Conservation (phyloP, 441 rosid genomes). For the Sinapis alba region DNA sequence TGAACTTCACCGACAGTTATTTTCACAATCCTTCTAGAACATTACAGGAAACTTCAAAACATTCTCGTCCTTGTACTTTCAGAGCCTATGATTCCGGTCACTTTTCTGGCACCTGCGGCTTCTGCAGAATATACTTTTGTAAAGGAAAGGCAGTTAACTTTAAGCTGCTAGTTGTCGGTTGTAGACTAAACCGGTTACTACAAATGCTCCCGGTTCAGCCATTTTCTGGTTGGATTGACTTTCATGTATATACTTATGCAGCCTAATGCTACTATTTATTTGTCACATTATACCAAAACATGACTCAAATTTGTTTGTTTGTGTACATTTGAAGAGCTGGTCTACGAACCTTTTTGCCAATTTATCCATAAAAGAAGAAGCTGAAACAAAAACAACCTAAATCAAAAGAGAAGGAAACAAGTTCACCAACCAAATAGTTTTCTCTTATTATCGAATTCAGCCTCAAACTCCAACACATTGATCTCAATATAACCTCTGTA, state of each 20-base stretch:
- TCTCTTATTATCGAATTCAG: conserved; percentile 49
- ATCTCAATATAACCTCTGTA: conserved; percentile 49
- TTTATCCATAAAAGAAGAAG: conserved; percentile 42
- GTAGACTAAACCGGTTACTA: neutral
- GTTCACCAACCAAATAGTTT: conserved; percentile 30
- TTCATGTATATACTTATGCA: neutral
- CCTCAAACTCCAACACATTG: conserved; percentile 54
- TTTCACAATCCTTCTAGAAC: conserved; percentile 40
- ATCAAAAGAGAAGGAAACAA: conserved; percentile 47
- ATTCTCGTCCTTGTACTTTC: conserved; percentile 69
- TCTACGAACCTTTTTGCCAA: neutral
- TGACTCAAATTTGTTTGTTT: neutral
- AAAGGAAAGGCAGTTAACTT: neutral
- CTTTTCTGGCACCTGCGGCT: conserved; percentile 71
- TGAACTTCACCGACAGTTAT: conserved; percentile 1
- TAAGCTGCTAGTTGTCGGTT: conserved; percentile 8
- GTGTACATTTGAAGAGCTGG: neutral
- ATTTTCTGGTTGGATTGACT: neutral
- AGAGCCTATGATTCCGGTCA: conserved; percentile 73
- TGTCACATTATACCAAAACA: neutral
- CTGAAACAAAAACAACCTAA: conserved; percentile 40
- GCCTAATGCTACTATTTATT: neutral
- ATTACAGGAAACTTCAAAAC: conserved; percentile 81
- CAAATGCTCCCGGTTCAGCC: neutral
- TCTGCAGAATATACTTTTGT: neutral